Base-by-base conservation (phyloP, 129 eudicot species). In the Flaveria brownii region DNA sequence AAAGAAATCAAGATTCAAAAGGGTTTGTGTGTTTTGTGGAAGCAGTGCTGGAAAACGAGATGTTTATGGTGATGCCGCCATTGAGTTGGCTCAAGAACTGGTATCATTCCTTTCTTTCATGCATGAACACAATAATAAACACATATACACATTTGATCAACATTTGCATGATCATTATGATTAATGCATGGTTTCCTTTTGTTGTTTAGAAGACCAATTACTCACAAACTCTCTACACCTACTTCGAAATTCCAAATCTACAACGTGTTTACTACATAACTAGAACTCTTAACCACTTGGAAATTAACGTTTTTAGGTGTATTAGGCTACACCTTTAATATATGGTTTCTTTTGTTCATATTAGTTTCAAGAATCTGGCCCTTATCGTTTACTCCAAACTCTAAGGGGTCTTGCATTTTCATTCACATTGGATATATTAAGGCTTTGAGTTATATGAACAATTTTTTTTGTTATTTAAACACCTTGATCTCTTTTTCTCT, bases 11-110 rank as follows among this genome's bases (percentile, higher is more conserved):
- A 86, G 88, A 76, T 90, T 90, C 82, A 90, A 82, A 75, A 75
- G 91, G 25, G 91, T 90, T 17, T 88, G 96, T 73, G 96, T 88
- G 41, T 90, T 90, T 77, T 90, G 96, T 80, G 96, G 93, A 17
- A 90, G 93, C 47, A 90, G 96, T 73, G 71, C 91, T 42, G 92
- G 96, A 0, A 90, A 90, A 77, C 84, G 88, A 57, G 93, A 88
- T 25, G 84, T 87, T 39, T 90, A 90, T 72, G 78, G 76, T 50
- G 89, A 86, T 63, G 93, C 96, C 18, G 96, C 96, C 56, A 68
- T 86, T 70, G 86, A 90, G 83, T 68, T 90, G 25, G 96, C 89
- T 74, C 85, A 86, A 71, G 86, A 88, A 68, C 85, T 90, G 93
- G 96, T 90, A 84, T 50, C 0, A 43, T 47, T 15, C 0, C 17